Conservation (phyloP, 2,329 filamentous ascomycete genomes). For the Nannizziopsis barbatae region DNA sequence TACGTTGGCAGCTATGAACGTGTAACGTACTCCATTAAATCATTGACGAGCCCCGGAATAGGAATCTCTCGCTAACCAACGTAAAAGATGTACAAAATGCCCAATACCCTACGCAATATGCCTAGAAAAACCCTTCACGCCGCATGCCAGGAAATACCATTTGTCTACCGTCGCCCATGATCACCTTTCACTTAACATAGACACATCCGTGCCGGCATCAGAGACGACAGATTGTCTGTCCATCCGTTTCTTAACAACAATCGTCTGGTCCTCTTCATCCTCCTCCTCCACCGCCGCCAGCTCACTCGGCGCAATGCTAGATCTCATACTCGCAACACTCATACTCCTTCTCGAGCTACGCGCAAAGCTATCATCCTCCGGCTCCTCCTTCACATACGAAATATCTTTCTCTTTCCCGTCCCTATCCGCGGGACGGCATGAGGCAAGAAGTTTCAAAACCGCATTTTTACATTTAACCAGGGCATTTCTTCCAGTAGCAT, state of each 20-base stretch:
- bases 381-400: conserved; percentile 13
- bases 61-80: not conserved
- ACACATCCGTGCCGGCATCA: conserved; percentile 11
- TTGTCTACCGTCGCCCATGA: not conserved
- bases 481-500: conserved; percentile 36
- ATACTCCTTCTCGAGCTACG: conserved; percentile 1
- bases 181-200: conserved; percentile 10
- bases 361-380: conserved; percentile 9
- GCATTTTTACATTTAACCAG: conserved; percentile 38
- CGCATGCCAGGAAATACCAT: conserved; percentile 1
- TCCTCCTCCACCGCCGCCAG: conserved; percentile 13
- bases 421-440: conserved; percentile 1
- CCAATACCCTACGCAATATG: not conserved
- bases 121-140: not conserved
- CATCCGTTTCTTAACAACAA: conserved; percentile 7
- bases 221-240: conserved; percentile 6
- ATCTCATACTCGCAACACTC: conserved; percentile 2
- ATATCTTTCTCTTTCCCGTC: conserved; percentile 3
- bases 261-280: conserved; percentile 14
- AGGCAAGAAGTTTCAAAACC: conserved; percentile 32
- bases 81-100: not conserved
- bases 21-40: too few species aligned
- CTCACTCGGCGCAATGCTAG: conserved; percentile 7
- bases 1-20: too few species aligned
- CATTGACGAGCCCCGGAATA: not conserved